A percentile compares a stretch with the other conserved stretches of the same genome.
phyloP scores from a whole-genome alignment of 1,284 basidiomycete genomes.

The Coniferiporia sulphurascens region DNA sequence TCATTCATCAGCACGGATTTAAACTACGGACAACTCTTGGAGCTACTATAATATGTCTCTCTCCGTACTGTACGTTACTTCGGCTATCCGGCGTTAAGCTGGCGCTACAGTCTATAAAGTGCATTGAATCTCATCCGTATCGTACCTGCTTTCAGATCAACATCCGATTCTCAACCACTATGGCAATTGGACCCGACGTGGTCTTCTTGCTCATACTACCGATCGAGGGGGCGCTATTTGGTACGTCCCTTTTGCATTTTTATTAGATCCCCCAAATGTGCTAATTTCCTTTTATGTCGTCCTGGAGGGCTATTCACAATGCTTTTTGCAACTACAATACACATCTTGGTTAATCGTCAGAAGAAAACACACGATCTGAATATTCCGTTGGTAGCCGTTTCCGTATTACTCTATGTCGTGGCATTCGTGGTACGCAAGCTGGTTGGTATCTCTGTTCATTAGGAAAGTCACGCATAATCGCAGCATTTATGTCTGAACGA shows the following conservation, averaged over 20 bases:
- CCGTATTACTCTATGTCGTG: slow-evolving; percentile 15
- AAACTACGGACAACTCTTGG: too few species aligned
- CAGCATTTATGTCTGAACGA: not conserved
- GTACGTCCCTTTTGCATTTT: not conserved
- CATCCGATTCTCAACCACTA: not conserved
- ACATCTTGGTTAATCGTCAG: slow-evolving; percentile 14
- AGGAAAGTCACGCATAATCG: not conserved
- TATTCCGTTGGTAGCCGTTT: slow-evolving; percentile 15
- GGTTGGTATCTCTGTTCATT: not conserved
- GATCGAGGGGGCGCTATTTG: not conserved
- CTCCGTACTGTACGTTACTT: too few species aligned
- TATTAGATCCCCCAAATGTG: not conserved
- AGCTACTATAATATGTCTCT: too few species aligned
- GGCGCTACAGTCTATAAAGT: too few species aligned
- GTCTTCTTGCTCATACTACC: not conserved
- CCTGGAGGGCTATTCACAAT: slow-evolving; percentile 12
- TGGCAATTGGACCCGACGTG: not conserved
- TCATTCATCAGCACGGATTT: too few species aligned
- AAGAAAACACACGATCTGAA: slow-evolving; percentile 14
- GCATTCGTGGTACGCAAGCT: slow-evolving; percentile 12
- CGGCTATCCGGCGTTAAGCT: too few species aligned
- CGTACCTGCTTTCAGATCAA: too few species aligned
- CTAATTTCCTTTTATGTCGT: not conserved
- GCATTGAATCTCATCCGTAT: too few species aligned
- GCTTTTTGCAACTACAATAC: slow-evolving; percentile 15